phyloP scores from a whole-genome alignment of 441 rosid genomes.

The Eutrema salsugineum region DNA sequence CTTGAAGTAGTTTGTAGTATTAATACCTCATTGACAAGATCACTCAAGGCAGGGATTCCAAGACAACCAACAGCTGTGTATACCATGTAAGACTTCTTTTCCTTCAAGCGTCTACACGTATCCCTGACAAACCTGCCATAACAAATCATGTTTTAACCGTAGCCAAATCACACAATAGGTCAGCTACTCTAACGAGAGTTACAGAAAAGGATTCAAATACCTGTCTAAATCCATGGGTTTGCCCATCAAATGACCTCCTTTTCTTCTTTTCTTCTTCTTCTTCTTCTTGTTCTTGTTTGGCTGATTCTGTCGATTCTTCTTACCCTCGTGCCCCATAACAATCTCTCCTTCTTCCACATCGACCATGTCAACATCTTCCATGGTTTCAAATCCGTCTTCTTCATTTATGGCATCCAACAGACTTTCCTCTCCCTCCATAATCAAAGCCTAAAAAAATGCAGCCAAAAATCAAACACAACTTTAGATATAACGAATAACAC shows the following conservation, averaged over 20 bases:
- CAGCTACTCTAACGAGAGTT: not conserved
- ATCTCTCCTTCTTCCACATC: slow-evolving; percentile 90
- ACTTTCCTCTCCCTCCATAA: slow-evolving; percentile 64
- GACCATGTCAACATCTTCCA: slow-evolving; percentile 74
- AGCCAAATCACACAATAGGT: not conserved
- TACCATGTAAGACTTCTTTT: slow-evolving; percentile 91
- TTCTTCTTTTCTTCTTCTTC: slow-evolving; percentile 59
- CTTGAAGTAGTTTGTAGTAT: not conserved
- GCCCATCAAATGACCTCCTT: slow-evolving; percentile 32
- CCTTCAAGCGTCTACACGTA: slow-evolving; percentile 74
- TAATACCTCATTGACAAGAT: slow-evolving; percentile 72
- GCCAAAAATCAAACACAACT: slow-evolving; percentile 4
- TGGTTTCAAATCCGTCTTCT: slow-evolving; percentile 39
- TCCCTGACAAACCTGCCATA: slow-evolving; percentile 71
- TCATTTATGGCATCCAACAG: slow-evolving; percentile 51
- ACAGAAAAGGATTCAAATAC: slow-evolving; percentile 26
- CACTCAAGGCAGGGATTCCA: slow-evolving; percentile 65
- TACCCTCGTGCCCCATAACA: slow-evolving; percentile 35
- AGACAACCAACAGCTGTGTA: slow-evolving; percentile 82
- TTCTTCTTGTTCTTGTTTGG: slow-evolving; percentile 35
- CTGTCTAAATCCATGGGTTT: slow-evolving; percentile 56
- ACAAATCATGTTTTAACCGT: not conserved
- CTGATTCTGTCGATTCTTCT: slow-evolving; percentile 21
- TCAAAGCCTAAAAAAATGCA: not conserved
- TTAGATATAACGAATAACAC: not conserved